A percentile compares a stretch with the other conserved stretches of the same genome.
Evolutionary conservation across 495 filamentous ascomycete species (phyloP).

Genomic region (Penicillium maclennaniae): DNA sequence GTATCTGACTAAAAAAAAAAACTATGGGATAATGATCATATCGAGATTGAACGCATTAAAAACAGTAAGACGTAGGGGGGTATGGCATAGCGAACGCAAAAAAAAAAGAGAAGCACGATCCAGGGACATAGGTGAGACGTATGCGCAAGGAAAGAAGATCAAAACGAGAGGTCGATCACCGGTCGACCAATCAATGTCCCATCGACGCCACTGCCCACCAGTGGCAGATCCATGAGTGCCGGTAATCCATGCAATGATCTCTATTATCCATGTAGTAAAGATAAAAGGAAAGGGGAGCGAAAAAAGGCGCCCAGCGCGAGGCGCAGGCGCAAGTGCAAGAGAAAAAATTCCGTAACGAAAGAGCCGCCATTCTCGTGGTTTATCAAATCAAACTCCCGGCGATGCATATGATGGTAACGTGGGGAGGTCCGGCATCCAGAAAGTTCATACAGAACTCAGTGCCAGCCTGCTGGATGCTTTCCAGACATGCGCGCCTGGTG

Average conservation of each 20-base stretch:
- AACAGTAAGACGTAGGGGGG: conserved; percentile 8
- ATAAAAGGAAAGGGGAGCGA: conserved; percentile 8
- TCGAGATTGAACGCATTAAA: conserved; percentile 6
- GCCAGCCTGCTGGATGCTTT: conserved; percentile 5
- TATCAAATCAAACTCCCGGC: conserved; percentile 30
- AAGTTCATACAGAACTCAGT: conserved; percentile 12
- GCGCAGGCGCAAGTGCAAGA: not conserved
- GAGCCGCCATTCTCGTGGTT: conserved; percentile 19
- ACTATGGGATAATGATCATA: not conserved
- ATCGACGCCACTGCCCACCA: conserved; percentile 32
- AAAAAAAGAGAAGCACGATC: not conserved
- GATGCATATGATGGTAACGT: conserved; percentile 31
- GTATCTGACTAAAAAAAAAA: conserved; percentile 9
- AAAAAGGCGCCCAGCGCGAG: not conserved
- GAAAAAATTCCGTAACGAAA: conserved; percentile 8
- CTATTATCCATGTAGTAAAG: conserved; percentile 25
- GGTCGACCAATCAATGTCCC: conserved; percentile 19
- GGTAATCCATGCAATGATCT: conserved; percentile 26
- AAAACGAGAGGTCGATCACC: conserved; percentile 18
- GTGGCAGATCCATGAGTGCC: conserved; percentile 32
- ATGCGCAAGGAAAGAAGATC: conserved; percentile 13
- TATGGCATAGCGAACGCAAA: conserved; percentile 20
- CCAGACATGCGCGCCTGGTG: not conserved
- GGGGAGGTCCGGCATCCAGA: conserved; percentile 2
- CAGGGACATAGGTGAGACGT: conserved; percentile 8